Base-by-base conservation (phyloP, 306 rosid species). In the Citrullus amarus region DNA sequence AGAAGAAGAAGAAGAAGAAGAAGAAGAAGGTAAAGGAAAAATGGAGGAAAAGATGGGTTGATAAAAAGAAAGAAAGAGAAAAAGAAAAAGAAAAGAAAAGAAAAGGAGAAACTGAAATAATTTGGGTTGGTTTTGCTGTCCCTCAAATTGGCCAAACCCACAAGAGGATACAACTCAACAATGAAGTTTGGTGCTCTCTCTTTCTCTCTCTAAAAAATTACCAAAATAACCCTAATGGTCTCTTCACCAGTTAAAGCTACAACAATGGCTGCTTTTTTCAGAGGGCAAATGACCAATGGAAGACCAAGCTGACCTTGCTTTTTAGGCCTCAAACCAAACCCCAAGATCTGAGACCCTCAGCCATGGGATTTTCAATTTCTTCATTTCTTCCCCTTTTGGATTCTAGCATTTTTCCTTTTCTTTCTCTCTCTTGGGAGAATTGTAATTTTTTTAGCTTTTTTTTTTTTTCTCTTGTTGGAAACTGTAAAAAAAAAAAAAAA, bases 121-220 rank as follows among this genome's bases (percentile, higher is more conserved):
- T 81, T 81, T 79, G 79, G 83, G 87, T 79, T 85, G 82, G 89
- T 86, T 88, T 85, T 84, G 77, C 4, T 76, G 79, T 76, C 79
- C 32, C 79, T 57, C 16, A 34, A 56, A 59, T 55, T 12, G 68
- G 68, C 38, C 54, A 39, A 55, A 55, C 67, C 51, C 79, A 55
- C 68, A 56, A 55, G 9, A 76, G 7, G 53, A 41, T 76, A 76
- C 79, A 76, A 76, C 79, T 76, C 79, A 59, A 76, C 68, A 18
- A 36, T 57, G 53, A 17, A 54, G 67, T 34, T 76, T 57, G 77
- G 77, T 50, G 6, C 18, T 43, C 75, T 67, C 50, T 67, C 71
- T 34, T 20, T 65, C 71, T 13, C 39, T 41, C 68, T 61, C 68
- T 32, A 39, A 8, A 67, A 20, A 74, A 34, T 17, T 6, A 74